phyloP scores from a whole-genome alignment of 176 grass and related monocot species.

The Puccinellia tenuiflora region DNA sequence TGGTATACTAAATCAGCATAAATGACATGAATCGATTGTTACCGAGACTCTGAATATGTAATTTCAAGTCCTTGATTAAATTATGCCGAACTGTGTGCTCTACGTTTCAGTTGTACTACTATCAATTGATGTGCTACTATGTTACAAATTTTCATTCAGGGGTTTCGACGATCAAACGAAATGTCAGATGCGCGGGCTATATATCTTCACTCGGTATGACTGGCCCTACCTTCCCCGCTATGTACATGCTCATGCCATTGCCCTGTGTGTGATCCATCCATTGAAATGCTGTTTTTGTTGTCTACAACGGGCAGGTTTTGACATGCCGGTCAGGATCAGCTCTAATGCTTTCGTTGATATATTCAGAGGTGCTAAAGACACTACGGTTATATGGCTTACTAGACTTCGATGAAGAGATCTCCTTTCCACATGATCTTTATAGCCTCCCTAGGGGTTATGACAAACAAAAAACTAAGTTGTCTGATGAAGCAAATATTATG shows the following conservation, averaged over 20 bases:
- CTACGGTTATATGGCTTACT: conserved; percentile 50
- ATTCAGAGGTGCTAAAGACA: conserved; percentile 84
- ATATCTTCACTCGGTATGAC: conserved; percentile 86
- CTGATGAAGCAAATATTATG: conserved; percentile 69
- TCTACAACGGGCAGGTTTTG: conserved; percentile 45
- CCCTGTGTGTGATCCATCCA: not conserved
- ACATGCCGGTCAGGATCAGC: conserved; percentile 80
- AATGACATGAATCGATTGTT: not conserved
- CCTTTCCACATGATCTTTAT: conserved; percentile 53
- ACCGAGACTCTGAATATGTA: not conserved
- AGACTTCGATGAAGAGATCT: conserved; percentile 81
- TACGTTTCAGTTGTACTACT: not conserved
- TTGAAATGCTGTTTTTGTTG: conserved; percentile 10
- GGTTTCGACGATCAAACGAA: conserved; percentile 57
- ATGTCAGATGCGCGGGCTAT: conserved; percentile 46
- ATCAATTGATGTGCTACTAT: not conserved
- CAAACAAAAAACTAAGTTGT: conserved; percentile 63
- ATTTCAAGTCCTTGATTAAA: not conserved
- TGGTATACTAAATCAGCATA: not conserved
- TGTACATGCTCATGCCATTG: not conserved
- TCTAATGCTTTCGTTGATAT: conserved; percentile 77
- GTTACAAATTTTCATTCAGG: conserved; percentile 31
- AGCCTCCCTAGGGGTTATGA: conserved; percentile 77
- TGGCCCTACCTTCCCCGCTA: not conserved
- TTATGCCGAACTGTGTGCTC: not conserved